Conservation (phyloP, 2,329 filamentous ascomycete genomes). For the Phoma herbarum region DNA sequence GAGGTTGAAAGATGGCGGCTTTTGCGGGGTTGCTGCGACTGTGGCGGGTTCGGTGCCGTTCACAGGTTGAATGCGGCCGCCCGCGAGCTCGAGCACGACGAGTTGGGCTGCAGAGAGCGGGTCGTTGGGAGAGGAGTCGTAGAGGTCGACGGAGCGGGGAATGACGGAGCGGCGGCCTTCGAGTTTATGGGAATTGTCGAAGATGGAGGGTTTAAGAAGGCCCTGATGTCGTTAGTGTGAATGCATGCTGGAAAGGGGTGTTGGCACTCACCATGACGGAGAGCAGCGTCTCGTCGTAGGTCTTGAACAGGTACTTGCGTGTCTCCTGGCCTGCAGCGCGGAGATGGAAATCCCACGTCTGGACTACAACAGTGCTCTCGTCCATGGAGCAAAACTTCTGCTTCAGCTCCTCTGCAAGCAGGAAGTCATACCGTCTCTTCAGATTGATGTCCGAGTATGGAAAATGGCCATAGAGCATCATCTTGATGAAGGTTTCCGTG, state of each 20-base stretch:
- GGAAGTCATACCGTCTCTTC: conserved; percentile 85
- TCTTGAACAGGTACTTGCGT: conserved; percentile 93
- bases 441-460: conserved; percentile 96
- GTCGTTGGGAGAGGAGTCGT: conserved; percentile 92
- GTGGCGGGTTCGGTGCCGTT: conserved; percentile 50
- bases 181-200: conserved; percentile 84
- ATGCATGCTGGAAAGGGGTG: neutral
- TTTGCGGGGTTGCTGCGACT: conserved; percentile 62
- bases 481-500: conserved; percentile 93
- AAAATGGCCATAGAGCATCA: conserved; percentile 97
- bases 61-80: conserved; percentile 45
- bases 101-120: conserved; percentile 86
- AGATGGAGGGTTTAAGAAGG: conserved; percentile 88
- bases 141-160: conserved; percentile 89
- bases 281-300: conserved; percentile 95
- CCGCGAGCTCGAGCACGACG: conserved; percentile 65
- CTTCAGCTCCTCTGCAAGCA: conserved; percentile 95
- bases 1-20: conserved; percentile 72
- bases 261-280: conserved; percentile 72
- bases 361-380: conserved; percentile 87
- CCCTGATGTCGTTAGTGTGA: conserved; percentile 58
- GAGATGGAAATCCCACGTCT: conserved; percentile 88
- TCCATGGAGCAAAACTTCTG: conserved; percentile 91
- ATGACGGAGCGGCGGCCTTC: conserved; percentile 80
- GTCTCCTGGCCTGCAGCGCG: conserved; percentile 88